A percentile compares a stretch with the other conserved stretches of the same genome.
Conservation (phyloP, 2,329 filamentous ascomycete species). For the Rhynchosporium graminicola region DNA sequence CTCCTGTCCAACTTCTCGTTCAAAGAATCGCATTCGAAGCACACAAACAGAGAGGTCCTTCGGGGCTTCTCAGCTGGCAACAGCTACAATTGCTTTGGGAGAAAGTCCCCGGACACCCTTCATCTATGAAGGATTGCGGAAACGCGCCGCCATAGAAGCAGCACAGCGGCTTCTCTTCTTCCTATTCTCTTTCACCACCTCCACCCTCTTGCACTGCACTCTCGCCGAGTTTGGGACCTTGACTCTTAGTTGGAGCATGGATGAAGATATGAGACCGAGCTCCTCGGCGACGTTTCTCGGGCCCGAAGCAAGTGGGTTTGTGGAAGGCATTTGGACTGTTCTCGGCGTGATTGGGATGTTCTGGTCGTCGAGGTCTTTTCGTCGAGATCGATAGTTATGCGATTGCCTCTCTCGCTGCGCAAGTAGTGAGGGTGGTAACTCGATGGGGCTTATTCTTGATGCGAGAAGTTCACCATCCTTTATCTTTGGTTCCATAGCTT, state of each 20-base stretch:
- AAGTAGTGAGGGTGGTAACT: constrained; percentile 70
- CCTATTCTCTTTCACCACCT: constrained; percentile 53
- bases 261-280: constrained; percentile 90
- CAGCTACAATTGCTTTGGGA: constrained; percentile 78
- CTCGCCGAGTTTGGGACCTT: constrained; percentile 38
- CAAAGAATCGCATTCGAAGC: constrained; percentile 99
- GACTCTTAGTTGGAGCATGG: constrained; percentile 49
- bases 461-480: constrained; percentile 71
- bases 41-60: constrained; percentile 74
- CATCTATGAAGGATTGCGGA: constrained; percentile 66
- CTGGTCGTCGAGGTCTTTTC: constrained; percentile 66
- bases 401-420: constrained; percentile 67
- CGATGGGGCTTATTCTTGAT: constrained; percentile 99
- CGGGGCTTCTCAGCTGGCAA: constrained; percentile 43
- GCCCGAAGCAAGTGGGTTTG: constrained; percentile 30
- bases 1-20: constrained; percentile 72
- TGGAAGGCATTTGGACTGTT: constrained; percentile 46
- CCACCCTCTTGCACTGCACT: constrained; percentile 41
- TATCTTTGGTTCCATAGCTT: constrained; percentile 54
- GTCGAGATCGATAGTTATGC: constrained; percentile 98
- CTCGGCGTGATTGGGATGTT: constrained; percentile 45
- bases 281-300: constrained; percentile 43
- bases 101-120: constrained; percentile 99
- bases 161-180: constrained; percentile 78
- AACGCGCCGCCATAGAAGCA: constrained; percentile 99